Conservation (phyloP, 2,329 filamentous ascomycete species). For the Emydomyces testavorans region DNA sequence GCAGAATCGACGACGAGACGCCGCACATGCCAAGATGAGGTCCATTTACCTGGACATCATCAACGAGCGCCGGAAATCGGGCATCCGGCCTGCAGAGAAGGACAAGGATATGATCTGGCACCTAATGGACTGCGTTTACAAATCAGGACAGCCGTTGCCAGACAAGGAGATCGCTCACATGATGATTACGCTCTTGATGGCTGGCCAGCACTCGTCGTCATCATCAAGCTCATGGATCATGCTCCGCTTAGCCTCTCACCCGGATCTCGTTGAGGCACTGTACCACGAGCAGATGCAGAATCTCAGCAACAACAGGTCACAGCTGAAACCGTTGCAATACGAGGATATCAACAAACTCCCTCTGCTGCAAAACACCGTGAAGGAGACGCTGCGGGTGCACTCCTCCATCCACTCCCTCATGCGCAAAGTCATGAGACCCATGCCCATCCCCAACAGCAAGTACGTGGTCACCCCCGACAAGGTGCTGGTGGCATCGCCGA, state of each 20-base stretch:
- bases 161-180: slow-evolving; percentile 71
- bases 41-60: slow-evolving; percentile 62
- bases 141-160: slow-evolving; percentile 59
- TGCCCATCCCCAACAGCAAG: slow-evolving; percentile 44
- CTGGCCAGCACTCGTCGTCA: slow-evolving; percentile 69
- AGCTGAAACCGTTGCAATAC: too few relatives aligned
- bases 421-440: slow-evolving; percentile 57
- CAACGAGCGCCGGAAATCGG: slow-evolving; percentile 45
- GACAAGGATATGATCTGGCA: slow-evolving; percentile 65
- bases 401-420: slow-evolving; percentile 62
- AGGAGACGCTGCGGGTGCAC: slow-evolving; percentile 61
- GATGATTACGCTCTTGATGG: slow-evolving; percentile 81
- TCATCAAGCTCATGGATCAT: slow-evolving; percentile 69
- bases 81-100: too few relatives aligned
- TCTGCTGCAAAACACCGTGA: slow-evolving; percentile 55
- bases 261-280: slow-evolving; percentile 58
- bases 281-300: slow-evolving; percentile 50
- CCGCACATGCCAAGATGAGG: slow-evolving; percentile 58
- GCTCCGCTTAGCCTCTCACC: slow-evolving; percentile 58
- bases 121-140: slow-evolving; percentile 63
- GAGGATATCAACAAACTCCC: too few relatives aligned
- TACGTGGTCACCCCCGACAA: slow-evolving; percentile 69
- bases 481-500: too few relatives aligned
- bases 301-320: too few relatives aligned
- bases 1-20: slow-evolving; percentile 60